phyloP scores from a whole-genome alignment of 1,284 basidiomycete species.

The Sanghuangporus sanghuang region DNA sequence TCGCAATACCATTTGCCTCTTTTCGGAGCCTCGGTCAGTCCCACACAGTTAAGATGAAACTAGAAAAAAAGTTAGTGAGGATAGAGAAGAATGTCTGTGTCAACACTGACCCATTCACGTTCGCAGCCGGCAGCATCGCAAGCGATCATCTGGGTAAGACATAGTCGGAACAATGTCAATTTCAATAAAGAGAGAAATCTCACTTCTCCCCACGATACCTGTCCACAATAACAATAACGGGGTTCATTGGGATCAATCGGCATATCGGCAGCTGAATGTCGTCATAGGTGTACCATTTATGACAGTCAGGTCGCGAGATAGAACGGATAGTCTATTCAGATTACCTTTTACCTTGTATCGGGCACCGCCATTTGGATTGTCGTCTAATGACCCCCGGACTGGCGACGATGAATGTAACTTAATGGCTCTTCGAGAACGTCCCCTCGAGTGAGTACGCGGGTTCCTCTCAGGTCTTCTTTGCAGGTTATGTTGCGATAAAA shows the following conservation, averaged over 20 bases:
- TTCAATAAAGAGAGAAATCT: conserved; percentile 23
- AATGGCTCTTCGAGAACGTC: background rate
- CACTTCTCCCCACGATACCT: conserved; percentile 72
- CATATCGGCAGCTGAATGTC: conserved; percentile 14
- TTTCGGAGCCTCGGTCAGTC: conserved; percentile 53
- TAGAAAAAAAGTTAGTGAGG: conserved; percentile 26
- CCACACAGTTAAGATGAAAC: conserved; percentile 76
- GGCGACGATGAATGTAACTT: background rate
- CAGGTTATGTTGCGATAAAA: background rate
- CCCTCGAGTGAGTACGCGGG: background rate
- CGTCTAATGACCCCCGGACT: background rate
- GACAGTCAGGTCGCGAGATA: background rate
- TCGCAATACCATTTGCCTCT: conserved; percentile 71
- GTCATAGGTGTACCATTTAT: background rate
- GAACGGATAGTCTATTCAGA: background rate
- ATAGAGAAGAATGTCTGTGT: background rate
- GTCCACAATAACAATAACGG: conserved; percentile 73
- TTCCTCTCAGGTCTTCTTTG: background rate
- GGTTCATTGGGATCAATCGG: conserved; percentile 38
- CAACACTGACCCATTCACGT: conserved; percentile 66
- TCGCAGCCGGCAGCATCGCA: conserved; percentile 69
- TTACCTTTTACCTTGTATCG: background rate
- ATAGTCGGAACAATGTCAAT: background rate
- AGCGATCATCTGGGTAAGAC: conserved; percentile 64
- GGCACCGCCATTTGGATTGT: background rate